Conservation (phyloP, 257 asterid genomes). For the Ehretia macrophylla region DNA sequence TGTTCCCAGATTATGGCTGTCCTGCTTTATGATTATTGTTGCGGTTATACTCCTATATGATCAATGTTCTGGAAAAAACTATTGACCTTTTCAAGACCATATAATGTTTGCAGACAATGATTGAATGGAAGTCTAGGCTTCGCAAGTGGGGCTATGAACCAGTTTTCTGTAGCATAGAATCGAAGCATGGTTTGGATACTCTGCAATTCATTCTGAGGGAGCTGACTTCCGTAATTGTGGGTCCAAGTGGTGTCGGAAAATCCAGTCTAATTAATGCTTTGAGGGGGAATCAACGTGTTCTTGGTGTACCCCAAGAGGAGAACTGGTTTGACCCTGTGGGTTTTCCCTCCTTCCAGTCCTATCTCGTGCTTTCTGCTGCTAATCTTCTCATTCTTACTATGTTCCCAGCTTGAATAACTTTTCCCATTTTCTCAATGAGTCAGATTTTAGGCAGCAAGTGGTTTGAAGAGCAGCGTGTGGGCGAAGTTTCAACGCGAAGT, state of each 20-base stretch:
- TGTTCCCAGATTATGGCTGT: neutral
- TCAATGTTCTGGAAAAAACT: neutral
- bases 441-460: constrained; percentile 84
- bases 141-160: constrained; percentile 86
- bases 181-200: constrained; percentile 67
- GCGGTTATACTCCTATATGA: neutral
- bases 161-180: constrained; percentile 71
- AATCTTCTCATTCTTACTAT: constrained; percentile 7
- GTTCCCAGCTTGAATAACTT: constrained; percentile 7
- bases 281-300: constrained; percentile 45
- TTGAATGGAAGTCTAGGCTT: constrained; percentile 74
- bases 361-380: neutral
- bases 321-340: constrained; percentile 64
- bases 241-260: constrained; percentile 99
- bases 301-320: constrained; percentile 39
- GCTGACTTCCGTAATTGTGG: constrained; percentile 79
- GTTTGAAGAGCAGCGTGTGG: constrained; percentile 90
- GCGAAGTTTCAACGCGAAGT: constrained; percentile 87
- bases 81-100: constrained; percentile 17
- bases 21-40: neutral
- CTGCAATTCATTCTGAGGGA: constrained; percentile 73
- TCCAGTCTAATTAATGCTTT: constrained; percentile 89
- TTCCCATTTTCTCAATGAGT: constrained; percentile 6
- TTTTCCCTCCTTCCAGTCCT: constrained; percentile 12
- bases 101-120: constrained; percentile 42